phyloP scores from a whole-genome alignment of 495 filamentous ascomycete species.

The Daldinia childiae region DNA sequence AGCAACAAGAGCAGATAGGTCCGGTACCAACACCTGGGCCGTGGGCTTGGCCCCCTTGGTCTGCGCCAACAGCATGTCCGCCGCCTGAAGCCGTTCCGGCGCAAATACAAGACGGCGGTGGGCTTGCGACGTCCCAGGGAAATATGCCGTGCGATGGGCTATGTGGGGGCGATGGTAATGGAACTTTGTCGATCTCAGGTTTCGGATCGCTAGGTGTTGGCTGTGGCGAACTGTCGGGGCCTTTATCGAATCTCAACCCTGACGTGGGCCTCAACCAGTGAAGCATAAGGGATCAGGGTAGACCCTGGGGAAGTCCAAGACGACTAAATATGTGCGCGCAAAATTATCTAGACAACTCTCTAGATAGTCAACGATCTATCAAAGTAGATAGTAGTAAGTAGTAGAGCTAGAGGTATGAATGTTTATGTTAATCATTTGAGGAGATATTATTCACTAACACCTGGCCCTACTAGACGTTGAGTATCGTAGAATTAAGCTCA shows the following conservation, averaged over 20 bases:
- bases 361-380: no score
- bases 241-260: neutral
- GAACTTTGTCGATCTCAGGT: neutral
- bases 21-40: slow-evolving; percentile 12
- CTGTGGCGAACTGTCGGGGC: neutral
- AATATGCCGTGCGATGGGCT: neutral
- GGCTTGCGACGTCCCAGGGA: neutral
- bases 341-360: neutral
- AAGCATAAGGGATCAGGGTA: neutral
- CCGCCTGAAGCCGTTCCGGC: no score
- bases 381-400: no score
- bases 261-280: neutral
- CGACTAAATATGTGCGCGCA: neutral
- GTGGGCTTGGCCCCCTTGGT: slow-evolving; percentile 25
- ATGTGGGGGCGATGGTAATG: neutral
- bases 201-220: neutral
- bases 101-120: neutral
- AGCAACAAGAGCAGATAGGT: neutral
- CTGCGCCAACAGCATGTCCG: neutral
- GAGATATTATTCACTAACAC: neutral
- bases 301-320: neutral
- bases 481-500: no score
- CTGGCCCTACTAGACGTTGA: neutral
- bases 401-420: no score
- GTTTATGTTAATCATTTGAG: neutral